Evolutionary conservation across 2,329 filamentous ascomycete genomes (phyloP), one percentile per base, ranked within the genome.

Genomic region (Fusarium hainanense): DNA sequence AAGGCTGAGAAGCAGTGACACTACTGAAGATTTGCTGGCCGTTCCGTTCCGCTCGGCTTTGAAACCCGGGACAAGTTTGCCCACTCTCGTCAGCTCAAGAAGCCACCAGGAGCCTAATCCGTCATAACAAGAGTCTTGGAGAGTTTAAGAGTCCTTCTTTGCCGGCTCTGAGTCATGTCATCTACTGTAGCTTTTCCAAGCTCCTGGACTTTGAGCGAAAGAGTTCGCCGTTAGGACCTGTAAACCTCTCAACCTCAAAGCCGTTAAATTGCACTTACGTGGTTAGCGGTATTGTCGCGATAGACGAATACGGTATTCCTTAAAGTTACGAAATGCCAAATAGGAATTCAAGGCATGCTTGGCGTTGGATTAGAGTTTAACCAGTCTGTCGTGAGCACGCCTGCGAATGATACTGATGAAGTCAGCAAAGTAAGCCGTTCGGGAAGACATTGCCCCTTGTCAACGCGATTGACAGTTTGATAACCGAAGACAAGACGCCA

Each of bases 401-500:
- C 41, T n/a, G 25, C 16, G n/a, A 51, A 12, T 18, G 44, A 59
- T 43, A 42, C 28, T 32, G 56, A 41, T 47, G 25, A 27, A 40
- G 61, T 62, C 50, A 50, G 34, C 47, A 51, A 46, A 25, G 25
- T 37, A 37, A 54, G 44, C 21, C 48, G 21, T 63, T 50, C 27
- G 47, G 59, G 34, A 43, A 52, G 52, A 54, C 34, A 49, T 52
- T 27, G 34, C 41, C 52, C 32, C 54, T 57, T 58, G 55, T 46
- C 54, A 49, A 49, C 44, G 58, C 44, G 51, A 52, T 46, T 63
- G 61, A 63, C 61, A 71, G 62, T 71, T 63, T 65, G 30, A 54
- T 67, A 72, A 49, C 68, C 69, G 70, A 72, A 69, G 63, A 63
- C 47, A 42, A 69, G 50, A 65, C 72, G 72, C 72, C 72, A 74